These are phyloP conservation scores for Kodamaea suecica DNA, from an alignment of 1,139 yeast genomes.

Conservation along the genomic window DNA sequence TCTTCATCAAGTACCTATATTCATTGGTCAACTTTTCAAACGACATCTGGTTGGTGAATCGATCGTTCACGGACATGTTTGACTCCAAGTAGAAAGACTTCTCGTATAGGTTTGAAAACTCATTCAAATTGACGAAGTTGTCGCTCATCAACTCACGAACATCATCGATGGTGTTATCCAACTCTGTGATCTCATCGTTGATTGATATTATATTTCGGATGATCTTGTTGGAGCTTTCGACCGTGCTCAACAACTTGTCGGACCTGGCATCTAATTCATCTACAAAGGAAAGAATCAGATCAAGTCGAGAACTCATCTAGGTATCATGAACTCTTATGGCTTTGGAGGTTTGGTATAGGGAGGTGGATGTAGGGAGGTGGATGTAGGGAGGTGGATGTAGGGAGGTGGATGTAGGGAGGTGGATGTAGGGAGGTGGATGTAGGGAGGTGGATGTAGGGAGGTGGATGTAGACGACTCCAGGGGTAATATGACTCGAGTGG, in stretches of 20 bases:
- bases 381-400: too few species aligned
- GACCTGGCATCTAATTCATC: conserved; percentile 31
- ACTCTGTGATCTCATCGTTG: conserved; percentile 22
- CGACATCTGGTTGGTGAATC: conserved; percentile 43
- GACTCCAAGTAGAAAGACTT: conserved; percentile 36
- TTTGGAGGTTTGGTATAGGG: too few species aligned
- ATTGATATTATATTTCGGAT: conserved; percentile 21
- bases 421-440: too few species aligned
- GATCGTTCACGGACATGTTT: conserved; percentile 30
- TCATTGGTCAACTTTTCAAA: conserved; percentile 50
- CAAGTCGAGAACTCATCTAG: conserved; percentile 23
- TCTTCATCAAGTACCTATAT: conserved; percentile 21
- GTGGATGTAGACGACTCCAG: too few species aligned
- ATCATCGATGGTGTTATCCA: conserved; percentile 34
- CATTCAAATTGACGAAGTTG: conserved; percentile 24
- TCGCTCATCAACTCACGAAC: conserved; percentile 22
- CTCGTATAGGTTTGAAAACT: conserved; percentile 31
- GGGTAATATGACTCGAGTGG: too few species aligned
- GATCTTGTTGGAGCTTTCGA: conserved; percentile 22
- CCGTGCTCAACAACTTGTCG: conserved; percentile 20
- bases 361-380: too few species aligned
- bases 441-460: too few species aligned
- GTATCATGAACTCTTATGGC: too few species aligned
- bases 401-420: too few species aligned
- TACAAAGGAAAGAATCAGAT: conserved; percentile 29